Base-by-base conservation (phyloP, 164 flowering plant genomes). In the Piper betle region DNA sequence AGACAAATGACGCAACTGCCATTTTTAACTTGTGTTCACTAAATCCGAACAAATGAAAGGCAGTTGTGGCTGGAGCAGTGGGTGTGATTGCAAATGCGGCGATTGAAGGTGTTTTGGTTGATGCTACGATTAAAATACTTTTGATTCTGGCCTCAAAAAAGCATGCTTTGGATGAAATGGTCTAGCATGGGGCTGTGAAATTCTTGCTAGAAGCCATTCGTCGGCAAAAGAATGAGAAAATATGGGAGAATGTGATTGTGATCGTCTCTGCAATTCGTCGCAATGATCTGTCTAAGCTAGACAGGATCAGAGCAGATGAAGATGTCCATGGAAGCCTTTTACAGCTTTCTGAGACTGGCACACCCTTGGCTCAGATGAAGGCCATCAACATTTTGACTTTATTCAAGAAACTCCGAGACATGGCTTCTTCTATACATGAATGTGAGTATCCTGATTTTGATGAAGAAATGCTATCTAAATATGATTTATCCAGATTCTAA, bases 1-100 rank as follows among this genome's bases (percentile, higher is more conserved):
- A 84, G 87, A 91, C 80, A 56, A 96, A 91, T 72, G 96, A 68
- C 37, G 90, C 94, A n/a, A 78, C 94, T 0, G 97, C 97, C 10
- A 79, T 91, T 19, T 91, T 84, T 57, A 86, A 68, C 66, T 70
- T 91, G 3, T 91, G 97, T 60, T 77, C 81, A 6, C 12, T 68
- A 37, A 80, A 78, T 42, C 90, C 84, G 56, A 91, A 91, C 80
- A 86, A 69, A 74, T 76, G 63, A 4, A 81, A 75, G 42, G 96
- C 94, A 4, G 87, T 85, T 37, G 53, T 63, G 18, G 88, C 74
- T 52, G 91, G 96, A 4, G 94, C 81, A 1, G 83, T 88, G 19
- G 58, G 65, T 53, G 94, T 79, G 39, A 66, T 88, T 9, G 2
- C 83, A 63, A 65, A 74, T 57, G 83, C 82, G 71, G 77, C 88